Evolutionary conservation across 495 filamentous ascomycete genomes (phyloP).

Genomic region (Neurospora sp.): DNA sequence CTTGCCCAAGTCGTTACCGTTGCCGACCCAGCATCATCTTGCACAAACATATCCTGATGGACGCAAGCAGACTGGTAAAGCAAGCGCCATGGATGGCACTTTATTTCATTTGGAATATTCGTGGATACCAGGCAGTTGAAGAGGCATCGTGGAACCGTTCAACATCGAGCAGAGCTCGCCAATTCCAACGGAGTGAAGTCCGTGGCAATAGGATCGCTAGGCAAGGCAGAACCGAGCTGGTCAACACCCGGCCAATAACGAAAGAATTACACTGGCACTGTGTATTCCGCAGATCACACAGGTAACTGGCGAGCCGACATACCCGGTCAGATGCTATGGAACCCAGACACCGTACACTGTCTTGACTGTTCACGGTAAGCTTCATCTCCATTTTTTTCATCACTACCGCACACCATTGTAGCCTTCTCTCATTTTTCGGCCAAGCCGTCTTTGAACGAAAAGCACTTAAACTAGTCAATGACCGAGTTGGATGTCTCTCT

Average conservation of each 20-base stretch:
- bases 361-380: not conserved
- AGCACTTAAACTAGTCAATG: not conserved
- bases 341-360: not conserved
- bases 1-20: not conserved
- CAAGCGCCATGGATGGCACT: not conserved
- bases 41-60: not conserved
- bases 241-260: not conserved
- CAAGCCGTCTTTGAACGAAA: not conserved
- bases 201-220: not conserved
- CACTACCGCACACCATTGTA: not conserved
- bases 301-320: not conserved
- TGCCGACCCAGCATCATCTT: not conserved
- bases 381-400: not conserved
- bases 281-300: not conserved
- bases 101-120: not conserved
- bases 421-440: not conserved
- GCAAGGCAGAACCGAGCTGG: not conserved
- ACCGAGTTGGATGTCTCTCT: not conserved
- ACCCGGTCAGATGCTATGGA: not conserved
- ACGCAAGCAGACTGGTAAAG: not conserved
- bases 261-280: not conserved
- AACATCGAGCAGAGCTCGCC: not conserved
- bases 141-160: not conserved
- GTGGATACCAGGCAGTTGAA: not conserved
- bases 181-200: not conserved